Base-by-base conservation (phyloP, 306 rosid species). In the Echinosophora koreensis region DNA sequence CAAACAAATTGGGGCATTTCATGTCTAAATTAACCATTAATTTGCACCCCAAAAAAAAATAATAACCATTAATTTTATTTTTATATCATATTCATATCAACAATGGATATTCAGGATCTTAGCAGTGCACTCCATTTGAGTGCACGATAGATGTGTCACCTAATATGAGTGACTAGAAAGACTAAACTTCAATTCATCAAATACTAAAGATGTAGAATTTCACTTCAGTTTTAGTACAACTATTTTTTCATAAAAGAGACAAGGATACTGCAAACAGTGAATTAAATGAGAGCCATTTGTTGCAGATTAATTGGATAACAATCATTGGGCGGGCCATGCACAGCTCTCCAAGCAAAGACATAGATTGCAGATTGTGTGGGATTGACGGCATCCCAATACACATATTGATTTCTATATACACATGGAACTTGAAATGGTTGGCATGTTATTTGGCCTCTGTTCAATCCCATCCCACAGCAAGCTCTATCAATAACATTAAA, bases 371-470 rank as follows among this genome's bases (percentile, higher is more conserved):
- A 84, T 71, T 88, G 90, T 0, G 95, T 79, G 8, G 97, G 98
- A 71, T 94, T 96, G 38, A 82, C 90, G 13, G 98, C 97, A 83
- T 94, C 98, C 97, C 97, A 94, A 82, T 86, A 94, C 32, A 89
- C 72, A 38, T 73, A 74, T 17, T 83, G 87, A 0, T 77, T 66
- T 71, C 97, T 83, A 8, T 70, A 66, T 13, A 11, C 4, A 77
- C 98, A 94, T 64, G 98, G 95, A 34, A 81, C 1, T 55, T 16
- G 17, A 0, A 56, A 14, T 3, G 98, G 98, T 0, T 92, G 80
- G 38, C 98, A 94, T 41, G 93, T 77, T 84, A 94, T 70, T 63
- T 81, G 87, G 4, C 89, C 96, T 77, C 35, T 73, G 76, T 80
- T 71, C 62, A 52, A 59, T 81, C 92, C 96, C 2, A 89, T 1